Percentiles rank a stretch among this genome's conserved stretches.
Evolutionary conservation across 441 rosid genomes (phyloP).

Genomic region (Pelargonium citronellum): DNA sequence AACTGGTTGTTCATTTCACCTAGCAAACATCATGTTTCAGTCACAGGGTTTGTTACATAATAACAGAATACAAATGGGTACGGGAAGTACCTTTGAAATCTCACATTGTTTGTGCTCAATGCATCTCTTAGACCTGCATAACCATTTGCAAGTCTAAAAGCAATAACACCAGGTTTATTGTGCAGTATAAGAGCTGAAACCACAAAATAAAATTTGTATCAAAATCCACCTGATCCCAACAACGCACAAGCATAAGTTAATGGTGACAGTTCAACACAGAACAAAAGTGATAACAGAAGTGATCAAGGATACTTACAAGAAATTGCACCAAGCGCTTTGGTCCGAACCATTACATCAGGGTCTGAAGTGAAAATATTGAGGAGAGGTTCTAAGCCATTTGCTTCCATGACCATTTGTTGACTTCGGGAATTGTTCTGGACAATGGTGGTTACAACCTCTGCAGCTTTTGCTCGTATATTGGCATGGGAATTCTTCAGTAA

Average conservation of each 20-base stretch:
- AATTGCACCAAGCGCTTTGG: conserved; percentile 87
- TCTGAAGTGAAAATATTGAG: conserved; percentile 65
- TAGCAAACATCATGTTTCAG: too few species aligned
- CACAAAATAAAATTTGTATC: conserved; percentile 15
- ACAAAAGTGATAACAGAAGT: neutral
- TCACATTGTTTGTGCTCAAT: conserved; percentile 50
- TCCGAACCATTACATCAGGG: conserved; percentile 54
- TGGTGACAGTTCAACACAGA: neutral
- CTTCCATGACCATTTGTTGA: conserved; percentile 91
- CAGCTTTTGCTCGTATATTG: conserved; percentile 86
- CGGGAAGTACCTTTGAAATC: conserved; percentile 73
- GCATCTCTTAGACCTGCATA: conserved; percentile 76
- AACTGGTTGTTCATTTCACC: too few species aligned
- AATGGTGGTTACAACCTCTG: conserved; percentile 75
- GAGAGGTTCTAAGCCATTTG: conserved; percentile 75
- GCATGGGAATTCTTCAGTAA: conserved; percentile 68
- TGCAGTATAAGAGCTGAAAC: conserved; percentile 67
- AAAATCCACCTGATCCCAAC: conserved; percentile 8
- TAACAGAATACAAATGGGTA: neutral
- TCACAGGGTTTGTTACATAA: too few species aligned
- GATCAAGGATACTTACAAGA: conserved; percentile 52
- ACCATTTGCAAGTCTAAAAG: conserved; percentile 90
- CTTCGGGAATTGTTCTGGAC: conserved; percentile 90
- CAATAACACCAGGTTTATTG: conserved; percentile 66
- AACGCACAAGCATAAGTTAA: neutral